Evolutionary conservation across 768 basidiomycete species (phyloP).

Genomic region (Paxillus involutus): DNA sequence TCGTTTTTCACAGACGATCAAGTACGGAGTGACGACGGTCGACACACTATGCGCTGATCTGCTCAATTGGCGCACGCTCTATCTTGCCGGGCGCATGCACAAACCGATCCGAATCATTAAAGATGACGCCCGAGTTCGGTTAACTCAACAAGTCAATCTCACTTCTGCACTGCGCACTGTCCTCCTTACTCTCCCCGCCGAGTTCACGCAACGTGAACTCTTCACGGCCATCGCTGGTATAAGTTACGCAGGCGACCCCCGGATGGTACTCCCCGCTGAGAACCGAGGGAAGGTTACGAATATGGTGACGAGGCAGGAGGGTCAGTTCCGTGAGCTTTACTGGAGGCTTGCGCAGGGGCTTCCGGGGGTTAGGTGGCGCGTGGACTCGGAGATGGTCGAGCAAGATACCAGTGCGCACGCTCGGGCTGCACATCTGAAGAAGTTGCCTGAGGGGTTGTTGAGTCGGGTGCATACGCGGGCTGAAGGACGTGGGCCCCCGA

Average conservation of each 20-base stretch:
- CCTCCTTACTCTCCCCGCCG: slow-evolving; percentile 79
- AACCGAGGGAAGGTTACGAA: slow-evolving; percentile 93
- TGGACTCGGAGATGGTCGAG: slow-evolving; percentile 49
- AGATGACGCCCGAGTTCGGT: slow-evolving; percentile 87
- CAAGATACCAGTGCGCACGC: slow-evolving; percentile 76
- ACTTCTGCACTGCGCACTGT: slow-evolving; percentile 88
- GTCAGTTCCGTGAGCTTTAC: slow-evolving; percentile 88
- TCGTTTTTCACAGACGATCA: slow-evolving; percentile 66
- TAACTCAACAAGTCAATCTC: slow-evolving; percentile 93
- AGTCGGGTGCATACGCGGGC: slow-evolving; percentile 46
- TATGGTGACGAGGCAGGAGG: slow-evolving; percentile 80
- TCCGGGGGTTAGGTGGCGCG: slow-evolving; percentile 77
- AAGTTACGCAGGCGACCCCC: slow-evolving; percentile 85
- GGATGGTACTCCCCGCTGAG: slow-evolving; percentile 94
- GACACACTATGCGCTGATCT: slow-evolving; percentile 89
- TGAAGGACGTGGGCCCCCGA: slow-evolving; percentile 30
- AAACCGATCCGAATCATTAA: slow-evolving; percentile 93
- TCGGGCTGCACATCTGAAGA: slow-evolving; percentile 70
- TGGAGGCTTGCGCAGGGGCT: slow-evolving; percentile 73
- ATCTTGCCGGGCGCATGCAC: slow-evolving; percentile 95
- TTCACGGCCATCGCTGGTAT: slow-evolving; percentile 86
- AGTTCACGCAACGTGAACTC: slow-evolving; percentile 78
- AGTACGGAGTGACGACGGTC: slow-evolving; percentile 94
- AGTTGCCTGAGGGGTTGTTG: slow-evolving; percentile 73
- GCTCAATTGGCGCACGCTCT: slow-evolving; percentile 89